Percentiles rank a stretch among this genome's conserved stretches.
Evolutionary conservation across 2,329 filamentous ascomycete species (phyloP).

Genomic region (Ophiosphaerella herpotricha): DNA sequence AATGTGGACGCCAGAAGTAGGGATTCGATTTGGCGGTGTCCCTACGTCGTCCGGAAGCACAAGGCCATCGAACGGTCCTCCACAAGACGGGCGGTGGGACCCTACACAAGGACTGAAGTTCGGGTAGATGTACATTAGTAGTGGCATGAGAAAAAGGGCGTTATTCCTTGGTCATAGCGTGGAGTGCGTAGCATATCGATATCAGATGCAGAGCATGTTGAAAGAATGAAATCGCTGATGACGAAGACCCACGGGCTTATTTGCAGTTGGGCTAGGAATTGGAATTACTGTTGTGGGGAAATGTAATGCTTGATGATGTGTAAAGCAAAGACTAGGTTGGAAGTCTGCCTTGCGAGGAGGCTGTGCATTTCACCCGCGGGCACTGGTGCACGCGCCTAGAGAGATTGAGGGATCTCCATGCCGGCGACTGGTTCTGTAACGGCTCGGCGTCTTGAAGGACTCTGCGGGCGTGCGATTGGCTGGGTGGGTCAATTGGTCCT

Average conservation of each 20-base stretch:
- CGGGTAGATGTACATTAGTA: slow-evolving; percentile 25
- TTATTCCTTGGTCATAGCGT: slow-evolving; percentile 1
- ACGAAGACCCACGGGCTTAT: background rate
- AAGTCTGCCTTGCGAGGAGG: slow-evolving; percentile 30
- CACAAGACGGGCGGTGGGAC: slow-evolving; percentile 47
- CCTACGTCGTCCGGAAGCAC: slow-evolving; percentile 36
- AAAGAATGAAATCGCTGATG: background rate
- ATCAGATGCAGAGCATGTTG: background rate
- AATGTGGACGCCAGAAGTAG: slow-evolving; percentile 81
- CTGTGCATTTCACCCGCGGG: slow-evolving; percentile 15
- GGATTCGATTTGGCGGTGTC: slow-evolving; percentile 72
- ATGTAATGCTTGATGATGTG: slow-evolving; percentile 12
- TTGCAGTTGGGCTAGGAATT: no score
- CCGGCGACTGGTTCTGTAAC: slow-evolving; percentile 18
- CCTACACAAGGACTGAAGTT: slow-evolving; percentile 47
- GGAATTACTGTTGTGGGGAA: background rate
- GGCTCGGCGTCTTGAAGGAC: slow-evolving; percentile 11
- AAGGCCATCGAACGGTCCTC: slow-evolving; percentile 39
- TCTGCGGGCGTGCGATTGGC: background rate
- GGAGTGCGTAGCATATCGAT: background rate
- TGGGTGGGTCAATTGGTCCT: slow-evolving; percentile 10
- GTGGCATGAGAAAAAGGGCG: background rate
- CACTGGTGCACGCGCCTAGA: slow-evolving; percentile 11
- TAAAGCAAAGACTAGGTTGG: slow-evolving; percentile 4
- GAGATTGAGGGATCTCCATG: slow-evolving; percentile 1